Conservation (phyloP, 2,329 filamentous ascomycete genomes). For the Coniochaeta sp. region DNA sequence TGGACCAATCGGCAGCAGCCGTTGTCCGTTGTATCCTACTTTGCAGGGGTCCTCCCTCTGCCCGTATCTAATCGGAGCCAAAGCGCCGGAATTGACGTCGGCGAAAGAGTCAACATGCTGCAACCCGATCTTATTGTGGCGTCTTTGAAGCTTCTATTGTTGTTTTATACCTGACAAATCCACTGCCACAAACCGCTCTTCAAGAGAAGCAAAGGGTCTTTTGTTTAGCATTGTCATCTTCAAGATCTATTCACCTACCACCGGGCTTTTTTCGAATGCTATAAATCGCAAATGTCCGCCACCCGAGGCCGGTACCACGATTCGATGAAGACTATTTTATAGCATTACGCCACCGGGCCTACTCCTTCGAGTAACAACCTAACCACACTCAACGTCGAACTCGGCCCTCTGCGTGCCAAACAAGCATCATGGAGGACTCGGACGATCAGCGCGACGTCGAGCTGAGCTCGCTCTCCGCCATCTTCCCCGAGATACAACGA, state of each 20-base stretch:
- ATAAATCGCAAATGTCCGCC: neutral
- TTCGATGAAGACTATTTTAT: neutral
- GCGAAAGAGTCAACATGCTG: neutral
- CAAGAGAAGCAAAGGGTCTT: too few species aligned
- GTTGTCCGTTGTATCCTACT: neutral
- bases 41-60: neutral
- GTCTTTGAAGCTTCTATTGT: neutral
- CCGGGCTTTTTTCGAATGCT: neutral
- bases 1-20: neutral
- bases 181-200: neutral
- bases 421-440: slow-evolving; percentile 20
- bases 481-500: slow-evolving; percentile 57
- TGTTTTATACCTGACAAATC: neutral
- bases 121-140: neutral
- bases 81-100: neutral
- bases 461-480: slow-evolving; percentile 54
- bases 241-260: too few species aligned
- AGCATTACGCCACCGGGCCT: neutral
- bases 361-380: neutral
- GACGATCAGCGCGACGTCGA: slow-evolving; percentile 51
- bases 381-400: neutral
- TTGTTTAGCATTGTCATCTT: too few species aligned
- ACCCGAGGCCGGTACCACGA: neutral
- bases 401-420: neutral
- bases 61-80: neutral